phyloP scores from a whole-genome alignment of 2,329 filamentous ascomycete genomes.

The Thelonectria rubi region DNA sequence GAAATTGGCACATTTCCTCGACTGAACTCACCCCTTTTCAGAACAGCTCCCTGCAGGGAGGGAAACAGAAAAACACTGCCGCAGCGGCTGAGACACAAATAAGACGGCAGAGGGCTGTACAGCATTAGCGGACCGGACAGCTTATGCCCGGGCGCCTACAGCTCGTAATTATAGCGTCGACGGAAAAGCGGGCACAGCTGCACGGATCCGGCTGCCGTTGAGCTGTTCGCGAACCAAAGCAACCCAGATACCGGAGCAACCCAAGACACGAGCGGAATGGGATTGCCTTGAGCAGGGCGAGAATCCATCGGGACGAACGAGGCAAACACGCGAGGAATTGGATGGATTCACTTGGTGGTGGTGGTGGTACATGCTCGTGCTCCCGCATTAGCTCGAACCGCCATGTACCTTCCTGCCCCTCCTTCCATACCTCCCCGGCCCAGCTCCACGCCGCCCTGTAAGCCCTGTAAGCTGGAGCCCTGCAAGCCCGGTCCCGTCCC shows the following conservation, averaged over 20 bases:
- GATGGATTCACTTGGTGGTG: too few relatives aligned
- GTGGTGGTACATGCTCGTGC: neutral
- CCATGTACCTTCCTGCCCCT: neutral
- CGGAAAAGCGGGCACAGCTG: slow-evolving; percentile 9
- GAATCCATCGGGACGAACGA: neutral
- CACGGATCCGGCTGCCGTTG: neutral
- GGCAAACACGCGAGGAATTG: neutral
- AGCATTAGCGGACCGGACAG: slow-evolving; percentile 1
- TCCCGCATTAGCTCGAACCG: neutral
- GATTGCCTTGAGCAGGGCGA: neutral
- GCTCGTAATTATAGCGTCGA: slow-evolving; percentile 17
- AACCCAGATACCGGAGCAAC: neutral
- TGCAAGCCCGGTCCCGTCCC: neutral
- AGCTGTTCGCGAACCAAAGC: slow-evolving; percentile 9
- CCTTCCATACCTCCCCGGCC: neutral
- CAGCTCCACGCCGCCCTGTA: slow-evolving; percentile 25
- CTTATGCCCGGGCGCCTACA: slow-evolving; percentile 1
- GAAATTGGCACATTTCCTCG: too few relatives aligned
- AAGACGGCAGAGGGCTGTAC: neutral
- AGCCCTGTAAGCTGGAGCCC: slow-evolving; percentile 16
- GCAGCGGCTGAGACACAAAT: neutral
- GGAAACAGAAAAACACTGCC: neutral
- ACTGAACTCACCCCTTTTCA: neutral
- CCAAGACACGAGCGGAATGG: neutral
- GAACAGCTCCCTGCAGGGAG: neutral